Base-by-base conservation (phyloP, 306 rosid species). In the Begonia masoniana region DNA sequence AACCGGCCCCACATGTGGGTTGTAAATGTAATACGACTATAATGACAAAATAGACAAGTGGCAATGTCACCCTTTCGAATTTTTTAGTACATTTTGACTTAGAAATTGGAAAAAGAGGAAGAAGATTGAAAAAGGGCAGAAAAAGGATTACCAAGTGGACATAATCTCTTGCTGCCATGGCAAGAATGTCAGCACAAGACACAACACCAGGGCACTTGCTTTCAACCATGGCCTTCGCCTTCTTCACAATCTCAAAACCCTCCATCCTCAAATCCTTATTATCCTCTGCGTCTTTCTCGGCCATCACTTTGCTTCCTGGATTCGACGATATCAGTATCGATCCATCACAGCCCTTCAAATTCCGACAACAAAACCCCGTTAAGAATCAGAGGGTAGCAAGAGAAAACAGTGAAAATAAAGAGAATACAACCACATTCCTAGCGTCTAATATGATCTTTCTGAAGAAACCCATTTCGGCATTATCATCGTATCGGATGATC, bases 101-200 rank as follows among this genome's bases (percentile, higher is more conserved):
- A 3, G 39, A 31, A 31, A 31, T 31, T 31, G 39, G 8, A 39
- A 51, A 0, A 56, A n/a, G 26, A 31, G 12, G 43, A 13, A n/a
- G 31, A 45, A 9, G 15, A 1, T 15, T 3, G n/a, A n/a, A 36
- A 26, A 47, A 49, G 12, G 51, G 23, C 24, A n/a, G 49, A 12
- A 12, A 42, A 26, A 49, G 19, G 31, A 76, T 73, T 41, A 85
- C 97, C 65, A 85, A 57, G 63, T 85, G 97, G 43, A 85, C 85
- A 62, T 43, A 85, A 69, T 89, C 97, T 76, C 97, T 82, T 54
- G 97, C 95, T 50, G 86, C 87, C 67, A 89, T 80, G 35, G 88
- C 95, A 53, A 85, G 89, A 66, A 89, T 82, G 63, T 89, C 97
- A 1, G 97, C 95, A 74, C 97, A 89, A 5, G 97, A 89, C 39